A percentile compares a stretch with the other conserved stretches of the same genome.
Conservation (phyloP, 2,329 filamentous ascomycete species). For the Tympanopsis confertula region DNA sequence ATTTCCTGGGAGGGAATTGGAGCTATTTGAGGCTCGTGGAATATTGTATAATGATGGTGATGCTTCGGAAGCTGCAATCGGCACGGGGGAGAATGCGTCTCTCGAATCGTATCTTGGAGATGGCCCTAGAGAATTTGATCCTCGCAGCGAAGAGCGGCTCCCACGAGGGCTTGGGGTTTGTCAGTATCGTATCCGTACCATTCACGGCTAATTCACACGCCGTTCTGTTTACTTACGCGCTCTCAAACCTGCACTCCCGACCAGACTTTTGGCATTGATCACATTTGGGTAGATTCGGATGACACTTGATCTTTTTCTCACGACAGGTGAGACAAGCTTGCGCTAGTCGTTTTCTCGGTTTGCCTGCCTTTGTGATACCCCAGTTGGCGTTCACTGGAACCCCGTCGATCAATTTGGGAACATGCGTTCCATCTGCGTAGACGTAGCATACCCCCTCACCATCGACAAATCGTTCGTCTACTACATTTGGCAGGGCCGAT, state of each 20-base stretch:
- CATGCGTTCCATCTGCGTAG: slow-evolving; percentile 40
- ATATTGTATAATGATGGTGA: no score
- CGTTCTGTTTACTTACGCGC: slow-evolving; percentile 27
- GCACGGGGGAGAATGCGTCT: not conserved
- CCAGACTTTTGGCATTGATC: slow-evolving; percentile 51
- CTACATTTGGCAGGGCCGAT: not conserved
- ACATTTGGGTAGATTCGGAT: slow-evolving; percentile 46
- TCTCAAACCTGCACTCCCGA: slow-evolving; percentile 39
- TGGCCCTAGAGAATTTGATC: not conserved
- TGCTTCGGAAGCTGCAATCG: no score
- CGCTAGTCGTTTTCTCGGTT: slow-evolving; percentile 49
- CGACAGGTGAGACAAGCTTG: slow-evolving; percentile 51
- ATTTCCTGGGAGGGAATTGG: no score
- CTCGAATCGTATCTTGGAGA: not conserved
- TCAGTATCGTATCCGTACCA: not conserved
- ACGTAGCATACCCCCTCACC: slow-evolving; percentile 42
- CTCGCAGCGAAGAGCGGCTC: not conserved
- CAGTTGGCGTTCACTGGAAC: slow-evolving; percentile 49
- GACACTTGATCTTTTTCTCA: slow-evolving; percentile 57
- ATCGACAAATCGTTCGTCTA: slow-evolving; percentile 15
- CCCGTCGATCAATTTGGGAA: slow-evolving; percentile 40
- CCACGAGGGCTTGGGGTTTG: no score
- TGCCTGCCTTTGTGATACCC: slow-evolving; percentile 53
- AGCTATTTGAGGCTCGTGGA: no score
- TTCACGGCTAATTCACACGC: no score